Percentiles rank a stretch among this genome's conserved stretches.
Evolutionary conservation across 768 basidiomycete genomes (phyloP).

Genomic region (Phaffia tasmanica): DNA sequence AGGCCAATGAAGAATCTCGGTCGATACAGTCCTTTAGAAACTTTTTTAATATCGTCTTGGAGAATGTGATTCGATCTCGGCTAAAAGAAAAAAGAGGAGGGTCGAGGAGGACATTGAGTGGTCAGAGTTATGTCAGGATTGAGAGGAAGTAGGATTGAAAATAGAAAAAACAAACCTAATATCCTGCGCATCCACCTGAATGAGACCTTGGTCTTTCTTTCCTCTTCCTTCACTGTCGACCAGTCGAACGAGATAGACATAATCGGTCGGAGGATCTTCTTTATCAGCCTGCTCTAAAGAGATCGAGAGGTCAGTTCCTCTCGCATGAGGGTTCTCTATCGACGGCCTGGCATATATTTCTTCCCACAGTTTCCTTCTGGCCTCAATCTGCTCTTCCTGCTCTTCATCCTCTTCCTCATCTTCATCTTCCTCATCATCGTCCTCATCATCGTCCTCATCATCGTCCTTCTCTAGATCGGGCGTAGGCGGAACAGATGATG

Average conservation of each 20-base stretch:
- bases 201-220: slow-evolving; percentile 41
- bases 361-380: not conserved
- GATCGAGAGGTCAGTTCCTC: slow-evolving; percentile 69
- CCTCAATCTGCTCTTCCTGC: not conserved
- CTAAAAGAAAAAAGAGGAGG: slow-evolving; percentile 40
- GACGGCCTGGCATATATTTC: too few species aligned
- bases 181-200: slow-evolving; percentile 67
- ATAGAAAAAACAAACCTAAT: slow-evolving; percentile 55
- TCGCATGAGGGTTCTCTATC: slow-evolving; percentile 45
- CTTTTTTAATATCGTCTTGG: slow-evolving; percentile 89
- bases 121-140: slow-evolving; percentile 4
- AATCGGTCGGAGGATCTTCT: slow-evolving; percentile 66
- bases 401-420: too few species aligned
- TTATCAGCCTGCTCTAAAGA: slow-evolving; percentile 57
- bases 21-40: slow-evolving; percentile 94
- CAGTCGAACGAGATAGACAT: slow-evolving; percentile 79
- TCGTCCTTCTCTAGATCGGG: not conserved
- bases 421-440: slow-evolving; percentile 3
- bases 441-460: not conserved
- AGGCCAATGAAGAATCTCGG: slow-evolving; percentile 70
- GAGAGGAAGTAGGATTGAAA: not conserved
- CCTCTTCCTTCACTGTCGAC: slow-evolving; percentile 37
- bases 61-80: slow-evolving; percentile 89
- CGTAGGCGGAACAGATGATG: slow-evolving; percentile 26
- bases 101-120: slow-evolving; percentile 9